These are phyloP conservation scores for Penicillium robsamsonii DNA, from an alignment of 495 filamentous ascomycete species.

Conservation along the genomic window DNA sequence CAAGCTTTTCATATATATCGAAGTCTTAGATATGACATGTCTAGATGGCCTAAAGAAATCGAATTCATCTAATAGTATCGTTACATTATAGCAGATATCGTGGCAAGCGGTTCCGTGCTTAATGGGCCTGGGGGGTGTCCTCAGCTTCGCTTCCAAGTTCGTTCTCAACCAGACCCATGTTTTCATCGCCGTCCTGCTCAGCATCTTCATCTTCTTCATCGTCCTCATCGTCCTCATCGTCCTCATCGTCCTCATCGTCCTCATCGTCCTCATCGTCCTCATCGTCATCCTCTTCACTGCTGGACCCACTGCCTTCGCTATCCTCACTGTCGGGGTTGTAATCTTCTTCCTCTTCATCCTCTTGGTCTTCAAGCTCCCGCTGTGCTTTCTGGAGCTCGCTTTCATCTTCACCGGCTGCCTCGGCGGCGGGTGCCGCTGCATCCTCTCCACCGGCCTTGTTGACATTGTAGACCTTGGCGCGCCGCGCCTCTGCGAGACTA, in stretches of 20 bases:
- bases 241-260: constrained; percentile 47
- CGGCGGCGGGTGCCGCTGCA: constrained; percentile 29
- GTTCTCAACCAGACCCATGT: constrained; percentile 44
- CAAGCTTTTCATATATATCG: not conserved
- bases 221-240: constrained; percentile 48
- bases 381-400: constrained; percentile 67
- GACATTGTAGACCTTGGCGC: constrained; percentile 77
- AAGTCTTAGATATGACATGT: constrained; percentile 3
- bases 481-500: constrained; percentile 83
- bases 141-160: constrained; percentile 46
- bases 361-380: constrained; percentile 59
- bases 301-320: constrained; percentile 65
- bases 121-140: constrained; percentile 32
- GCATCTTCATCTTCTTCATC: constrained; percentile 50
- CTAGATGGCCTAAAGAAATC: not conserved
- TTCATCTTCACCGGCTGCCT: constrained; percentile 44
- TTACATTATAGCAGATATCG: not conserved
- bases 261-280: constrained; percentile 50
- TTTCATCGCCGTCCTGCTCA: constrained; percentile 44
- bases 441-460: constrained; percentile 54
- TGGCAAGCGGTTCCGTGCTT: not conserved
- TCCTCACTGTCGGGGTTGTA: constrained; percentile 80
- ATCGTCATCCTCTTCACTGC: constrained; percentile 51
- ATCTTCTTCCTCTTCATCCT: constrained; percentile 87
- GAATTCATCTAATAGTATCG: not conserved